Percentiles rank a stretch among this genome's conserved stretches.
Evolutionary conservation across 352 stramenopile genomes (phyloP).

Genomic region (Pythium scleroteichum): DNA sequence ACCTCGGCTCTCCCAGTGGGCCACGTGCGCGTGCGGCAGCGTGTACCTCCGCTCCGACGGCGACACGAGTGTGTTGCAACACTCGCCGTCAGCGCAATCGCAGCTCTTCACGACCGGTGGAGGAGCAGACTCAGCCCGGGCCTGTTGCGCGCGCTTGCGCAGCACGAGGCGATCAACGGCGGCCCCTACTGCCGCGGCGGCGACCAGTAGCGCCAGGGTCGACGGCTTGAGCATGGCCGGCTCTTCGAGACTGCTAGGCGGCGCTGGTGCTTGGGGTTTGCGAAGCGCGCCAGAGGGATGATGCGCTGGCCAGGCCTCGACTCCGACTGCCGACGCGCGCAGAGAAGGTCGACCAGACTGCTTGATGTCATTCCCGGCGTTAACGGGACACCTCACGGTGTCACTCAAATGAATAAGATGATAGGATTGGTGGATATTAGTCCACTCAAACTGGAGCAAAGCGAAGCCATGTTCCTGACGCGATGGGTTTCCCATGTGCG

Average conservation of each 20-base stretch:
- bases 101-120: slow-evolving; percentile 31
- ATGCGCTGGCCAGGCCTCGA: neutral
- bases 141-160: neutral
- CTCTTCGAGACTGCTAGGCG: slow-evolving; percentile 1
- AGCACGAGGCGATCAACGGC: slow-evolving; percentile 34
- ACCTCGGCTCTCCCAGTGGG: slow-evolving; percentile 64
- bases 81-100: slow-evolving; percentile 69
- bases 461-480: neutral
- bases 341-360: neutral
- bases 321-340: neutral
- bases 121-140: neutral
- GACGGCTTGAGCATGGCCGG: slow-evolving; percentile 14
- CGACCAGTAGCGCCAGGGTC: slow-evolving; percentile 17
- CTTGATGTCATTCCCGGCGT: too few species aligned
- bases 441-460: neutral
- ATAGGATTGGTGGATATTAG: neutral
- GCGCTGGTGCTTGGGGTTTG: neutral
- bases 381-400: too few species aligned
- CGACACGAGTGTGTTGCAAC: slow-evolving; percentile 64
- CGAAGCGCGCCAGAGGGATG: neutral
- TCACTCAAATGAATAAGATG: slow-evolving; percentile 2
- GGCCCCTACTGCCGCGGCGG: slow-evolving; percentile 24
- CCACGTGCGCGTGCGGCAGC: slow-evolving; percentile 70
- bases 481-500: neutral
- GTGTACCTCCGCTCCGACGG: slow-evolving; percentile 64